phyloP scores from a whole-genome alignment of 805 yeast species.

The Scheffersomyces ergatensis region DNA sequence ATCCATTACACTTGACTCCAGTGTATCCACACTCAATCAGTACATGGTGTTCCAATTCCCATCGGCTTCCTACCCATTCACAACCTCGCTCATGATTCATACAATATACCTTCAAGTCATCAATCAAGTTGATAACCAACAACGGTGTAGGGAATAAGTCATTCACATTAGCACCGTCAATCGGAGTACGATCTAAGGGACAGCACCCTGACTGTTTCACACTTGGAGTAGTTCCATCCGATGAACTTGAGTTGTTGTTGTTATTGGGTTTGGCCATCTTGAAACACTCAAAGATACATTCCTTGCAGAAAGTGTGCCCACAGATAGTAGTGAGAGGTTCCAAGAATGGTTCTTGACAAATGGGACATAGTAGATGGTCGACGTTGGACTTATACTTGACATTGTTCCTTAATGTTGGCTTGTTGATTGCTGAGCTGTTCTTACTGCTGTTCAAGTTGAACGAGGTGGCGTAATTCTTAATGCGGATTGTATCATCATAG shows the following conservation, averaged over 20 bases:
- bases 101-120: constrained; percentile 59
- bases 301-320: constrained; percentile 66
- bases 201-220: constrained; percentile 32
- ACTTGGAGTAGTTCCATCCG: background rate
- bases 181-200: constrained; percentile 59
- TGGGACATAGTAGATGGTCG: constrained; percentile 49
- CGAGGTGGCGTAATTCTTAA: constrained; percentile 2
- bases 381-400: constrained; percentile 26
- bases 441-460: constrained; percentile 5
- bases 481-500: constrained; percentile 4
- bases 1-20: constrained; percentile 32
- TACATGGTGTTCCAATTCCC: constrained; percentile 56
- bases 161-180: constrained; percentile 29
- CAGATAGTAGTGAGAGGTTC: constrained; percentile 62
- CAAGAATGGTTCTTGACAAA: constrained; percentile 65
- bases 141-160: constrained; percentile 51
- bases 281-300: constrained; percentile 49
- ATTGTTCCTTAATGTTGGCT: constrained; percentile 27
- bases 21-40: constrained; percentile 31
- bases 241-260: background rate
- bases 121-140: constrained; percentile 55
- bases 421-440: constrained; percentile 3
- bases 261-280: constrained; percentile 24
- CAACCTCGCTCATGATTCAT: constrained; percentile 55
- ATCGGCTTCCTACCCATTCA: constrained; percentile 52